Percentiles rank a stretch among this genome's conserved stretches.
Evolutionary conservation across 768 basidiomycete genomes (phyloP).

Genomic region (Calocybe indica): DNA sequence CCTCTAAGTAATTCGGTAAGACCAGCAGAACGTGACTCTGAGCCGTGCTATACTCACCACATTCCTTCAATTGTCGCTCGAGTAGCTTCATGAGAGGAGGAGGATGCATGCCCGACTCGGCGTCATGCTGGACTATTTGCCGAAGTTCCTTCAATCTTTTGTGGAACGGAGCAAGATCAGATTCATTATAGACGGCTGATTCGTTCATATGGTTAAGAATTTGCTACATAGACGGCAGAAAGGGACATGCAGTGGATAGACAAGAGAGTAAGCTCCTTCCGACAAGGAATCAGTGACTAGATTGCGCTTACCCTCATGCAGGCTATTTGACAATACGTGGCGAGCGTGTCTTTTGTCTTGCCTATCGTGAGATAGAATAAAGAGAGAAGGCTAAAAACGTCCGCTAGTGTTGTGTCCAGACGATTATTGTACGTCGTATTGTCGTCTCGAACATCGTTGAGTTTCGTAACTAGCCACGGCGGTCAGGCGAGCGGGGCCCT

Average conservation of each 20-base stretch:
- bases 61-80: constrained; percentile 86
- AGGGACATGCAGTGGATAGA: constrained; percentile 1
- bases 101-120: constrained; percentile 76
- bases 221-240: constrained; percentile 49
- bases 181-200: constrained; percentile 88
- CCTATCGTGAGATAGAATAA: constrained; percentile 98
- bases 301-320: constrained; percentile 78
- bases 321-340: constrained; percentile 93
- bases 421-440: constrained; percentile 75
- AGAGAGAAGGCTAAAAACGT: constrained; percentile 92
- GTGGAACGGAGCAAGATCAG: constrained; percentile 85
- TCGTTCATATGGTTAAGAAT: constrained; percentile 95
- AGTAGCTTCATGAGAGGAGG: constrained; percentile 85
- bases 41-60: constrained; percentile 54
- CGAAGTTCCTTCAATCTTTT: constrained; percentile 77
- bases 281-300: constrained; percentile 14
- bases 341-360: constrained; percentile 90
- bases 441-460: constrained; percentile 88
- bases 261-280: constrained; percentile 1
- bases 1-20: constrained; percentile 43
- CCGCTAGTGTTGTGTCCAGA: constrained; percentile 90
- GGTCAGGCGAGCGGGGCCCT: not conserved
- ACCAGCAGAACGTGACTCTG: not conserved
- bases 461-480: constrained; percentile 60
- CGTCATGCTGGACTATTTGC: constrained; percentile 79